phyloP scores from a whole-genome alignment of 495 filamentous ascomycete genomes.

The Aspergillus nanangensis region DNA sequence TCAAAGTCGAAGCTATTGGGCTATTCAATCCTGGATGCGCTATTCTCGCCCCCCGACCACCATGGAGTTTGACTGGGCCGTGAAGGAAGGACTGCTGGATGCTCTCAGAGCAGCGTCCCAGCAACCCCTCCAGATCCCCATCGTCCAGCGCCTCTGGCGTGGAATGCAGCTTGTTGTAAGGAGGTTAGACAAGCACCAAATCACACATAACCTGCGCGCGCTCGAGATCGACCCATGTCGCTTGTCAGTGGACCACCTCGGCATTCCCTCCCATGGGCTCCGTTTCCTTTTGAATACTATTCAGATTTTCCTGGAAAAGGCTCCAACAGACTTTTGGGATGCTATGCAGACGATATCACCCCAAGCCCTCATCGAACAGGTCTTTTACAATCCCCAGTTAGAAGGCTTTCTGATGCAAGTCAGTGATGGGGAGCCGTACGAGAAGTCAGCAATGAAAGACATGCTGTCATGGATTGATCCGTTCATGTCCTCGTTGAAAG shows the following conservation, averaged over 20 bases:
- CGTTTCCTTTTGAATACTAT: slow-evolving; percentile 61
- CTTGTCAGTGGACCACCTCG: slow-evolving; percentile 70
- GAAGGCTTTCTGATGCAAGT: slow-evolving; percentile 53
- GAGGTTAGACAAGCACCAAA: slow-evolving; percentile 65
- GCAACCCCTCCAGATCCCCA: slow-evolving; percentile 43
- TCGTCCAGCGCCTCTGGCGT: slow-evolving; percentile 67
- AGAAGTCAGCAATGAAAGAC: slow-evolving; percentile 52
- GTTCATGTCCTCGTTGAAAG: slow-evolving; percentile 71
- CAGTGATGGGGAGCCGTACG: slow-evolving; percentile 49
- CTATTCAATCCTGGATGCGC: slow-evolving; percentile 59
- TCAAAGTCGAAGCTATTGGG: slow-evolving; percentile 58
- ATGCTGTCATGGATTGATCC: slow-evolving; percentile 68
- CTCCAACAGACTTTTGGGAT: slow-evolving; percentile 78
- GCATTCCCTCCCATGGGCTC: slow-evolving; percentile 54
- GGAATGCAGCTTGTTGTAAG: slow-evolving; percentile 67
- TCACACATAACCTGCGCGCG: slow-evolving; percentile 70
- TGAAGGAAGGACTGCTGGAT: slow-evolving; percentile 58
- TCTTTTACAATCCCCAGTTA: slow-evolving; percentile 69
- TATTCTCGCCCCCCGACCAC: slow-evolving; percentile 52
- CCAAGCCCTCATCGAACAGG: slow-evolving; percentile 66
- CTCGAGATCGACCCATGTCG: slow-evolving; percentile 77
- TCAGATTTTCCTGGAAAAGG: slow-evolving; percentile 62
- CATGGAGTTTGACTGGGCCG: slow-evolving; percentile 77
- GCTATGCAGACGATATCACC: slow-evolving; percentile 76
- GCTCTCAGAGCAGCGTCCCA: slow-evolving; percentile 34